Percentiles rank a stretch among this genome's conserved stretches.
Conservation (phyloP, 148 eudicot species). For the Vaccinium darrowii region DNA sequence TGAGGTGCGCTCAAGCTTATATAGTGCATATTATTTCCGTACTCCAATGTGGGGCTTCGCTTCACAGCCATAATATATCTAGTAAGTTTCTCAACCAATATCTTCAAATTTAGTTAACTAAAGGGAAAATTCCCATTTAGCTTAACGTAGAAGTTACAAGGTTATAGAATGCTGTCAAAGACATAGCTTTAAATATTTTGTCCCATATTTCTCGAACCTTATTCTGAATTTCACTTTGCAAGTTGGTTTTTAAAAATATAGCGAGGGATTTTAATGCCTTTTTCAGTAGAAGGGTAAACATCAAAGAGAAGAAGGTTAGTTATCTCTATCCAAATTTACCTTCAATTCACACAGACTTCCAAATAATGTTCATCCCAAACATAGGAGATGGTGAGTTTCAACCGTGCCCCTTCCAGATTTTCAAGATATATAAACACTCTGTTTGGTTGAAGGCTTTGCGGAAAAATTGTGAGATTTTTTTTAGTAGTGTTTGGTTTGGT, state of each 20-base stretch:
- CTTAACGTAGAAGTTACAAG: not conserved
- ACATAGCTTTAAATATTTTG: not conserved
- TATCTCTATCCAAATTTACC: constrained; percentile 4
- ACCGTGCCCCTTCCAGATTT: not conserved
- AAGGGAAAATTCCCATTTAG: not conserved
- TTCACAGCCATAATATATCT: not conserved
- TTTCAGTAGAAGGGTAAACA: not conserved
- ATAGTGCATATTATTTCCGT: not conserved
- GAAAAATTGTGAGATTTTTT: too few species aligned
- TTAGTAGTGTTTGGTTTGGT: too few species aligned
- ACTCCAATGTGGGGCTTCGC: not conserved
- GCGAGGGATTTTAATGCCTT: not conserved
- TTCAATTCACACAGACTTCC: not conserved
- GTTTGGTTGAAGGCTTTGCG: too few species aligned
- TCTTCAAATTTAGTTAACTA: not conserved
- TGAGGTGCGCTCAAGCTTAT: not conserved
- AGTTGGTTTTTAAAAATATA: not conserved
- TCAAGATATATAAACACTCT: not conserved
- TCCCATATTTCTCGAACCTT: not conserved
- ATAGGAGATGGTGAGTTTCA: not conserved
- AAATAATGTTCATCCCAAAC: not conserved
- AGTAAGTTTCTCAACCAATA: not conserved
- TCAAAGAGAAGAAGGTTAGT: not conserved
- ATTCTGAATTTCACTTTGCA: not conserved
- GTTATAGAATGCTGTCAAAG: not conserved